Evolutionary conservation across 163 green algal genomes (phyloP), one percentile per base, ranked within the genome.

Genomic region (Coccomyxa subellipsoidea): DNA sequence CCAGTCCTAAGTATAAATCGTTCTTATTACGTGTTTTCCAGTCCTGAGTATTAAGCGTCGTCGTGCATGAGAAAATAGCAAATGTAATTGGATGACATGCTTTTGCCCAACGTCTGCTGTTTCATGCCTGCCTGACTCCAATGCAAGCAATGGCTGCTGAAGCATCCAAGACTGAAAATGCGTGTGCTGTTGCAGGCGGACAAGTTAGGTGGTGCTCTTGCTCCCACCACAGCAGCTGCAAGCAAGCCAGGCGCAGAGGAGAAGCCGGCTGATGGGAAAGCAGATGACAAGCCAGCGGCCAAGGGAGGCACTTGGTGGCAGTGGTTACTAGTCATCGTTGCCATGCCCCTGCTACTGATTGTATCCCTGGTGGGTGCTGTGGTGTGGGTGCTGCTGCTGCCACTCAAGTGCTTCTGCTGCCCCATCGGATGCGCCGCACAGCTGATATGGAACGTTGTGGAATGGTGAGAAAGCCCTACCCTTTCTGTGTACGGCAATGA

Each of bases 381-480:
- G 29, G 31, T 90, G 0, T 89, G 85, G 84, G 25, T 90, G 10
- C 4, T 90, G 4, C 76, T 90, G 35, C 84, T 90, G 34, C 87
- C 87, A 5, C 29, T 90, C 40, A 89, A 89, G 53, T 78, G 77
- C 54, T 77, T 86, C 66, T 89, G 83, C 81, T 86, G 80, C 29
- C 86, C 83, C 66, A 54, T 78, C 27, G 87, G 82, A 12, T 84
- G 82, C 39, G 53, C 79, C n/a, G 32, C 83, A 7, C 76, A 86
- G 39, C 72, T 84, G n/a, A 36, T 81, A 5, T 72, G 38, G 10
- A 82, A 84, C 59, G 66, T 59, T 0, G 80, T 90, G 71, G 84
- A 88, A 40, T 83, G 76, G 38, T 59, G 5, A 2, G 47, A 5
- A 59, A 18, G n/a, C n/a, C n/a, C n/a, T n/a, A n/a, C n/a, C n/a